A percentile compares a stretch with the other conserved stretches of the same genome.
Conservation (phyloP, 306 rosid genomes). For the Argentina anserina region DNA sequence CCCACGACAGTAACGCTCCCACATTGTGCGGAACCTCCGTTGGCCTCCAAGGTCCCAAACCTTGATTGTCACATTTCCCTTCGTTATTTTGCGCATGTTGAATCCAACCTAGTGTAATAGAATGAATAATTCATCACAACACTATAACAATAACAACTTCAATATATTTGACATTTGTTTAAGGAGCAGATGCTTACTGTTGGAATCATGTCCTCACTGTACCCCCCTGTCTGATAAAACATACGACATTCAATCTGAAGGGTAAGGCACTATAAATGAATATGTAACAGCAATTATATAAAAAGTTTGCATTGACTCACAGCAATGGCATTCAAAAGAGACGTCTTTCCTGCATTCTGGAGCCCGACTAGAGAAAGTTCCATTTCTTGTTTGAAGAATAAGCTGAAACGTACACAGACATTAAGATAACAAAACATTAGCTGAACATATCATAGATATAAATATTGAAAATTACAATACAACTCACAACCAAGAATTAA, state of each 20-base stretch:
- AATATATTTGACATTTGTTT: neutral
- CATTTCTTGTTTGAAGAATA: conserved; percentile 96
- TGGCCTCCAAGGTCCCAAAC: conserved; percentile 99
- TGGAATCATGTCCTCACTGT: conserved; percentile 98
- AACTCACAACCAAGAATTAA: neutral
- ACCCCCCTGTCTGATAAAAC: conserved; percentile 80
- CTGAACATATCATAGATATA: neutral
- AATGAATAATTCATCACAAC: conserved; percentile 4
- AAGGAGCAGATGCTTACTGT: conserved; percentile 53
- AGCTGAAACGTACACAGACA: conserved; percentile 39
- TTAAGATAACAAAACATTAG: conserved; percentile 9
- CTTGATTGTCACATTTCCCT: conserved; percentile 92
- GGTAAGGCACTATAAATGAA: conserved; percentile 6
- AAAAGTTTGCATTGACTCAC: conserved; percentile 51
- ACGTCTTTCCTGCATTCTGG: conserved; percentile 94
- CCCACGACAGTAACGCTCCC: conserved; percentile 98
- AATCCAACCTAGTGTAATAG: conserved; percentile 64
- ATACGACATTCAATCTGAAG: conserved; percentile 25
- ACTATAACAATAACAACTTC: neutral
- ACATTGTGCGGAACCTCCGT: conserved; percentile 88
- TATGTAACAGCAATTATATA: conserved; percentile 3
- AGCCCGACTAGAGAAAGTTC: conserved; percentile 94
- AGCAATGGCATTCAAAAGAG: conserved; percentile 84
- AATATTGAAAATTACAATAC: neutral
- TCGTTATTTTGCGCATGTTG: conserved; percentile 89